These are phyloP conservation scores for Pyricularia sp. DNA, from an alignment of 2,329 filamentous ascomycete genomes.

Conservation along the genomic window DNA sequence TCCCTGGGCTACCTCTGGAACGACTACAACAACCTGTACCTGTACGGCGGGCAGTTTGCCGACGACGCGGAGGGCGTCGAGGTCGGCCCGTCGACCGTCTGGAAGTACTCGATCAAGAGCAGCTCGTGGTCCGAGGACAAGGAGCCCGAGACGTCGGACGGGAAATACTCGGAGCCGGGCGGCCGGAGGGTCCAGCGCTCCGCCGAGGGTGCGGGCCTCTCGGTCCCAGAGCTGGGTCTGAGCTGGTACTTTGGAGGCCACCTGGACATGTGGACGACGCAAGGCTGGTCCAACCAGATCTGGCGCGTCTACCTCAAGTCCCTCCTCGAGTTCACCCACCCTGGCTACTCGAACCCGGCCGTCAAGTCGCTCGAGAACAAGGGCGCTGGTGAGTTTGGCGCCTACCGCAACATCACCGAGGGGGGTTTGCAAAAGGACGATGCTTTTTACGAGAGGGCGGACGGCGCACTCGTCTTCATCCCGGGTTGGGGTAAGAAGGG, in stretches of 20 bases:
- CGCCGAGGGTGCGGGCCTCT: conserved; percentile 65
- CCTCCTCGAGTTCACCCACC: conserved; percentile 67
- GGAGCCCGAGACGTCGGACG: conserved; percentile 51
- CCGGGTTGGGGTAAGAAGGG: conserved; percentile 65
- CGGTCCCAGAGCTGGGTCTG: conserved; percentile 57
- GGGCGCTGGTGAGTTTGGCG: conserved; percentile 50
- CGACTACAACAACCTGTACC: conserved; percentile 57
- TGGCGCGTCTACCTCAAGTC: conserved; percentile 62
- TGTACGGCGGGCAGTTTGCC: conserved; percentile 68
- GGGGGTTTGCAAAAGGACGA: conserved; percentile 57
- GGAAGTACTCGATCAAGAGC: conserved; percentile 58
- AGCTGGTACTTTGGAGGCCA: conserved; percentile 78
- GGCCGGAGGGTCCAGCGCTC: conserved; percentile 54
- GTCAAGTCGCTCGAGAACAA: conserved; percentile 38
- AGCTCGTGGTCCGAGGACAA: conserved; percentile 54
- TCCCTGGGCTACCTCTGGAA: conserved; percentile 70
- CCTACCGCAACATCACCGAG: conserved; percentile 65
- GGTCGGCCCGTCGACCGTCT: conserved; percentile 49
- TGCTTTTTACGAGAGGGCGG: conserved; percentile 64
- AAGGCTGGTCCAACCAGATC: conserved; percentile 53
- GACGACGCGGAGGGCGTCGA: conserved; percentile 40
- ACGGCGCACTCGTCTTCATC: conserved; percentile 63
- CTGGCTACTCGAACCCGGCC: conserved; percentile 55
- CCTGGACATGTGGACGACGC: conserved; percentile 47
- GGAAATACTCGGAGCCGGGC: conserved; percentile 49